A percentile compares a stretch with the other conserved stretches of the same genome.
phyloP scores from a whole-genome alignment of 2,329 filamentous ascomycete species.

The Mycosphaerelloides madeirae region DNA sequence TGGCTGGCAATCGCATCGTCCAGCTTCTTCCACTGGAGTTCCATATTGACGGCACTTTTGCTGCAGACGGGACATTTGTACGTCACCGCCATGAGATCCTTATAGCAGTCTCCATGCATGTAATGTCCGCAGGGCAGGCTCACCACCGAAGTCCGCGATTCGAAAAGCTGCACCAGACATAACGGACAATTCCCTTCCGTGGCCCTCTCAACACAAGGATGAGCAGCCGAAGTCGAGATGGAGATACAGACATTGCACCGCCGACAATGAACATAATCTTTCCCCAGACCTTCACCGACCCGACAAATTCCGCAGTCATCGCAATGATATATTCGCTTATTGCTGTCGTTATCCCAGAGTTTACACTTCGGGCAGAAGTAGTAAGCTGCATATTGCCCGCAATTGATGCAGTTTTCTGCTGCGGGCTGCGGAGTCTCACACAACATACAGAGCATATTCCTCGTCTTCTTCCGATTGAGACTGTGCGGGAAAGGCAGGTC shows the following conservation, averaged over 20 bases:
- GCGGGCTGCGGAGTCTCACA: slow-evolving; percentile 82
- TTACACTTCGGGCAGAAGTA: slow-evolving; percentile 96
- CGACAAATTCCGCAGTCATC: slow-evolving; percentile 93
- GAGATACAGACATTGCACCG: slow-evolving; percentile 92
- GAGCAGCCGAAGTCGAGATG: slow-evolving; percentile 75
- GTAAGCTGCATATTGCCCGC: slow-evolving; percentile 70
- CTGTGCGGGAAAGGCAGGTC: slow-evolving; percentile 37
- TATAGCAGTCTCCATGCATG: slow-evolving; percentile 86
- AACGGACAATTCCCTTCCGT: slow-evolving; percentile 96
- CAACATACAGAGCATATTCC: slow-evolving; percentile 96
- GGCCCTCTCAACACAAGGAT: slow-evolving; percentile 90
- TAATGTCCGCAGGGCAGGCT: slow-evolving; percentile 96
- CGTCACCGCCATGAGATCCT: slow-evolving; percentile 78
- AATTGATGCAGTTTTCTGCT: slow-evolving; percentile 70
- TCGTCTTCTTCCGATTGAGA: slow-evolving; percentile 75
- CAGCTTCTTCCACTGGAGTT: slow-evolving; percentile 84
- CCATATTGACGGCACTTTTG: slow-evolving; percentile 97
- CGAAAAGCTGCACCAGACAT: slow-evolving; percentile 95
- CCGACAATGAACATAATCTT: slow-evolving; percentile 98
- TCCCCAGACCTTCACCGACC: slow-evolving; percentile 82
- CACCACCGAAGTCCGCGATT: slow-evolving; percentile 78
- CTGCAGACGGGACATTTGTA: slow-evolving; percentile 97
- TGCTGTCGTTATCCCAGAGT: slow-evolving; percentile 89
- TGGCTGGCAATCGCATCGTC: slow-evolving; percentile 82
- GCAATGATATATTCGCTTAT: slow-evolving; percentile 93